A percentile compares a stretch with the other conserved stretches of the same genome.
Evolutionary conservation across 352 stramenopile genomes (phyloP).

Genomic region (Globisporangium rhizosaccharum): DNA sequence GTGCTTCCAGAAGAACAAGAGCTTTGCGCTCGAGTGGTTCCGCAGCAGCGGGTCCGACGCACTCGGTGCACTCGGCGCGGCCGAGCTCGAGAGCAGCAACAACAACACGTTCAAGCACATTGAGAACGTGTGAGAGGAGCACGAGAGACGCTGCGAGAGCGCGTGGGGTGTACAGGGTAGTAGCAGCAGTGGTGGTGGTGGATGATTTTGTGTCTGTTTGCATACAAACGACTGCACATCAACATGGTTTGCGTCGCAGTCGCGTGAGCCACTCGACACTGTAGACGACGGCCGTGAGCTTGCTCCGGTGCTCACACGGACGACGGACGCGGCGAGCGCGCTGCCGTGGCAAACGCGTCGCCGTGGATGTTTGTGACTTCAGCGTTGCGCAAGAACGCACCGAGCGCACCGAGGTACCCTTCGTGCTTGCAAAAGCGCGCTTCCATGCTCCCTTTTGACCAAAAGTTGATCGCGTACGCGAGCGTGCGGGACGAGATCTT

Average conservation of each 20-base stretch:
- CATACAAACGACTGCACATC: neutral
- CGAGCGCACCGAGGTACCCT: slow-evolving; percentile 97
- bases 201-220: slow-evolving; percentile 4
- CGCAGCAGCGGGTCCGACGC: slow-evolving; percentile 27
- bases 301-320: neutral
- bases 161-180: neutral
- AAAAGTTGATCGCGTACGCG: slow-evolving; percentile 97
- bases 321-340: slow-evolving; percentile 17
- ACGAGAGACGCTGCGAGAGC: neutral
- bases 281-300: neutral
- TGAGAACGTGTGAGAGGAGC: slow-evolving; percentile 47
- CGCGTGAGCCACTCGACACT: too few species aligned
- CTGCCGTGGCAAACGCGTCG: slow-evolving; percentile 48
- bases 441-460: slow-evolving; percentile 93
- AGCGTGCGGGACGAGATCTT: slow-evolving; percentile 91
- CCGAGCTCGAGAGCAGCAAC: slow-evolving; percentile 27
- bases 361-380: slow-evolving; percentile 66
- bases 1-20: slow-evolving; percentile 82
- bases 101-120: slow-evolving; percentile 59
- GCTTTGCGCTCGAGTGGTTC: slow-evolving; percentile 74
- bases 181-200: neutral
- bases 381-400: slow-evolving; percentile 93
- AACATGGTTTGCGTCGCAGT: neutral
- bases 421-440: slow-evolving; percentile 95
- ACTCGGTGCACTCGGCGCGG: slow-evolving; percentile 14